Conservation (phyloP, 306 rosid genomes). For the Vigna mungo region DNA sequence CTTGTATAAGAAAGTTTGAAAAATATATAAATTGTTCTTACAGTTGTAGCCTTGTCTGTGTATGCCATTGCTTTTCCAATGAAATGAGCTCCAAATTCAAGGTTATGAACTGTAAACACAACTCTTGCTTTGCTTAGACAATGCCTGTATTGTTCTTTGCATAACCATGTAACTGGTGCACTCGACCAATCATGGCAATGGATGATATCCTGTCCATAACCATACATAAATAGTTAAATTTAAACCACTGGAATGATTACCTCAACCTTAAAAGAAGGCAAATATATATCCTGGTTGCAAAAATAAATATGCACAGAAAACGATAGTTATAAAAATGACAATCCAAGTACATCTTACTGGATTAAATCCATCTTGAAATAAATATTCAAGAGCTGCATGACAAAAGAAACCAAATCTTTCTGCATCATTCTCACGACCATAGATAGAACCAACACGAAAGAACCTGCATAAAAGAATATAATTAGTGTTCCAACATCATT, state of each 20-base stretch:
- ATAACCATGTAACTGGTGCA: slow-evolving; percentile 93
- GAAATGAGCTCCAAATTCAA: slow-evolving; percentile 71
- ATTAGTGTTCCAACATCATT: slow-evolving; percentile 3
- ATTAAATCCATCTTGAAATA: slow-evolving; percentile 74
- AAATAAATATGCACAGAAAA: not conserved
- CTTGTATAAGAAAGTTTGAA: not conserved
- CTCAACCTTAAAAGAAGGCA: too few relatives aligned
- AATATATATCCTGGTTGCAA: not conserved
- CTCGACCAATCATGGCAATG: slow-evolving; percentile 97
- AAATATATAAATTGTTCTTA: slow-evolving; percentile 28
- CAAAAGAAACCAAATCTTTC: slow-evolving; percentile 88
- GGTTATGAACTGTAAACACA: slow-evolving; percentile 87
- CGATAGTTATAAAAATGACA: not conserved
- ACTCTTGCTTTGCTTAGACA: slow-evolving; percentile 71
- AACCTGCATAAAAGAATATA: slow-evolving; percentile 56
- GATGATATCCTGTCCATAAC: slow-evolving; percentile 70
- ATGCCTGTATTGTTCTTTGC: slow-evolving; percentile 72
- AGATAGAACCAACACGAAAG: slow-evolving; percentile 67
- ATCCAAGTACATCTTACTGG: slow-evolving; percentile 65
- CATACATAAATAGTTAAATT: slow-evolving; percentile 3
- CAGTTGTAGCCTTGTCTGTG: slow-evolving; percentile 82
- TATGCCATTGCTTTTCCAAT: slow-evolving; percentile 72
- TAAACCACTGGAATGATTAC: too few relatives aligned
- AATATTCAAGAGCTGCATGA: slow-evolving; percentile 91
- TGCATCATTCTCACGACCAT: slow-evolving; percentile 81